Percentiles rank a stretch among this genome's conserved stretches.
Evolutionary conservation across 2,329 filamentous ascomycete species (phyloP).

Genomic region (Dryadomyces quercus-mongolicae): DNA sequence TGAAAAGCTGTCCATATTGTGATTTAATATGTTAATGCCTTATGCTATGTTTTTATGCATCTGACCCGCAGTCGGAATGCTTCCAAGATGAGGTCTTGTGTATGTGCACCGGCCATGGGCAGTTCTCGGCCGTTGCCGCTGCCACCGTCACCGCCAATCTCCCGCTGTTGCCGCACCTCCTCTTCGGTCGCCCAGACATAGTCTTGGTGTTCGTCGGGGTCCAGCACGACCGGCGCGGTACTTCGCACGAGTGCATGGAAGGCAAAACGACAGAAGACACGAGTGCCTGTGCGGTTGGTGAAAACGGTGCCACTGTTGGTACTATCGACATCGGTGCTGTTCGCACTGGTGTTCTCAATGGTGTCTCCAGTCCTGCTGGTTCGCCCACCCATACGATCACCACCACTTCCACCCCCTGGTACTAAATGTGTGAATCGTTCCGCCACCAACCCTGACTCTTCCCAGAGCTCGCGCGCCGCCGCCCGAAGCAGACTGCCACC

Average conservation of each 20-base stretch:
- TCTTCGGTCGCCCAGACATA: conserved; percentile 22
- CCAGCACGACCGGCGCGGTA: conserved; percentile 11
- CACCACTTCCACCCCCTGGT: background rate
- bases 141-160: background rate
- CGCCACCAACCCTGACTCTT: conserved; percentile 26
- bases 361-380: background rate
- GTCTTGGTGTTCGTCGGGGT: conserved; percentile 22
- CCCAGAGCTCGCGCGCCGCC: conserved; percentile 27
- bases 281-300: conserved; percentile 13
- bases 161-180: conserved; percentile 15
- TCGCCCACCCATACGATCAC: background rate
- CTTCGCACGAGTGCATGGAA: conserved; percentile 17
- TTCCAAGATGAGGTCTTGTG: conserved; percentile 7
- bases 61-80: conserved; percentile 7
- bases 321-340: background rate
- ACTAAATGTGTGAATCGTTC: conserved; percentile 14
- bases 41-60: background rate
- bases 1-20: background rate
- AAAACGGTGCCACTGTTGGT: conserved; percentile 13
- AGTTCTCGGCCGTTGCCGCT: background rate
- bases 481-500: conserved; percentile 20
- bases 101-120: conserved; percentile 1
- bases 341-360: background rate
- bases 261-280: conserved; percentile 14
- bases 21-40: background rate